Conservation (phyloP, 2,329 filamentous ascomycete genomes). For the Cadophora sp. region DNA sequence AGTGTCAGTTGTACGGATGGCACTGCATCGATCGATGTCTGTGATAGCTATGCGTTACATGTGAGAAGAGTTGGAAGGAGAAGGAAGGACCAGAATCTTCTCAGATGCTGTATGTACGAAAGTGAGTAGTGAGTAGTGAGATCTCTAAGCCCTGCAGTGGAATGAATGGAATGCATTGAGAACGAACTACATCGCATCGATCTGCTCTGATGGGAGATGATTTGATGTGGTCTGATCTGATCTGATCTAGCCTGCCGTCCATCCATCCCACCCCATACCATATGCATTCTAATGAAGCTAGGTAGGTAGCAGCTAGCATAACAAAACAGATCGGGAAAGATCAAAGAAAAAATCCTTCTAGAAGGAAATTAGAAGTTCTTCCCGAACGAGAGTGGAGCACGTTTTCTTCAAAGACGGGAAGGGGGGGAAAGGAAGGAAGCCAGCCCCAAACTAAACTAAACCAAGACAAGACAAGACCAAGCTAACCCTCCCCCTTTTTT, state of each 20-base stretch:
- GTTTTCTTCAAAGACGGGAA: too few relatives aligned
- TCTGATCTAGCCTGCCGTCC: too few relatives aligned
- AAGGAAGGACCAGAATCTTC: too few relatives aligned
- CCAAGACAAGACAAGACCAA: background rate
- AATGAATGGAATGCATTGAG: too few relatives aligned
- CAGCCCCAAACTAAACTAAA: too few relatives aligned
- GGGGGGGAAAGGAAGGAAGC: too few relatives aligned
- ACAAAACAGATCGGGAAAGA: background rate
- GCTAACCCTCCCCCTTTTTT: background rate
- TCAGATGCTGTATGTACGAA: background rate
- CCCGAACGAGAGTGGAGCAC: too few relatives aligned
- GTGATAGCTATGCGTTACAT: background rate
- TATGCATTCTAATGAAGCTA: too few relatives aligned
- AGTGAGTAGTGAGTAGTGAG: background rate
- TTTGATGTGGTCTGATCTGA: background rate
- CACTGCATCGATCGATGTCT: background rate
- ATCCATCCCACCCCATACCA: too few relatives aligned
- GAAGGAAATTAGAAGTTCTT: slow-evolving; percentile 14
- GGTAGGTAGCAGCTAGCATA: background rate
- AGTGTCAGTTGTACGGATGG: background rate
- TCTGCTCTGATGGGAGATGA: slow-evolving; percentile 6
- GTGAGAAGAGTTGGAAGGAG: too few relatives aligned
- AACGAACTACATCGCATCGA: too few relatives aligned
- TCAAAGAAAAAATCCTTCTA: slow-evolving; percentile 10
- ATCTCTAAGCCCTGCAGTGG: background rate